Evolutionary conservation across 129 eudicot species (phyloP).

Genomic region (Deinandra increscens): DNA sequence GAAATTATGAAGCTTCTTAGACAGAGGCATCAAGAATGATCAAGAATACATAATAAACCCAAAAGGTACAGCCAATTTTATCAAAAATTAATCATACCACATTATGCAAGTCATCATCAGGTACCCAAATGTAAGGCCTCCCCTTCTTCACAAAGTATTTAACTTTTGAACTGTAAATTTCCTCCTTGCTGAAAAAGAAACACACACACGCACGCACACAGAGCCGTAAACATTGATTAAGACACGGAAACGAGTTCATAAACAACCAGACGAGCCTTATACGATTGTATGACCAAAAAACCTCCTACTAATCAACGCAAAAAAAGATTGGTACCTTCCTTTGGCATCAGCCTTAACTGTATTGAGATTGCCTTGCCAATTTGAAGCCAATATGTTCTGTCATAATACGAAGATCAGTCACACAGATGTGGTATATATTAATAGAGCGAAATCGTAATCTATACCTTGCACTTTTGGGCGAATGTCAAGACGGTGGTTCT

Average conservation of each 20-base stretch:
- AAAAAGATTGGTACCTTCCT: conserved; percentile 51
- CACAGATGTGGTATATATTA: neutral
- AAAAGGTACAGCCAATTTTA: neutral
- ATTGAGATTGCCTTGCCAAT: conserved; percentile 85
- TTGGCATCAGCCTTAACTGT: conserved; percentile 70
- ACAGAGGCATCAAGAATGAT: neutral
- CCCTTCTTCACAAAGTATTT: conserved; percentile 75
- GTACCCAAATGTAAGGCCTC: conserved; percentile 80
- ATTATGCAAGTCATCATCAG: conserved; percentile 71
- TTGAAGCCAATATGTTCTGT: conserved; percentile 78
- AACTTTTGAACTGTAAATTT: conserved; percentile 70
- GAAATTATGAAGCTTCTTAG: neutral
- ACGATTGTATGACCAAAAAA: neutral
- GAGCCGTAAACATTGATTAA: neutral
- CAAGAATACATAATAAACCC: neutral
- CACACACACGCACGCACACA: too few species aligned
- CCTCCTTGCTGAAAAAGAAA: conserved; percentile 57
- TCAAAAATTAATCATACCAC: conserved; percentile 47
- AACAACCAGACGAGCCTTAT: too few species aligned
- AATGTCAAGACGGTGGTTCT: conserved; percentile 44
- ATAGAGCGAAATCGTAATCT: neutral
- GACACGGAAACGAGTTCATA: neutral
- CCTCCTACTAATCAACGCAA: neutral
- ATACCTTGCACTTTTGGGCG: conserved; percentile 85
- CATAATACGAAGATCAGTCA: neutral